Conservation (phyloP, 352 stramenopile species). For the Phytopythium montanum region DNA sequence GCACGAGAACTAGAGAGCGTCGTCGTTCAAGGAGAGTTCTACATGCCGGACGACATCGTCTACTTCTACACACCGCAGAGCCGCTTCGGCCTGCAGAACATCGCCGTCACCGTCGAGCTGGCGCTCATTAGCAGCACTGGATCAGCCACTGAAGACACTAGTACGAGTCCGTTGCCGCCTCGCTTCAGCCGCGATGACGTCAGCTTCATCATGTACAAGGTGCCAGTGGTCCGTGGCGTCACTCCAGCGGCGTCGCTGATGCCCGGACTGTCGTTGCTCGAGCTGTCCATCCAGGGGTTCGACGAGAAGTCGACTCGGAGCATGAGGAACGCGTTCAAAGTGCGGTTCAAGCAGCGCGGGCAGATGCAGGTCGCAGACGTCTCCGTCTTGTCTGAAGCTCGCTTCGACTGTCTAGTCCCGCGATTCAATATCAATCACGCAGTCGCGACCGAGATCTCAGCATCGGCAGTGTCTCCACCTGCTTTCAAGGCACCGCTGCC, state of each 20-base stretch:
- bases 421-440: constrained; percentile 61
- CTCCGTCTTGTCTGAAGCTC: constrained; percentile 33
- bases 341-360: constrained; percentile 57
- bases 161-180: constrained; percentile 1
- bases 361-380: constrained; percentile 75
- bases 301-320: constrained; percentile 44
- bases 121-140: constrained; percentile 16
- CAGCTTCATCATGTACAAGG: constrained; percentile 69
- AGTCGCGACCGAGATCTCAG: constrained; percentile 26
- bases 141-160: background rate
- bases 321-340: constrained; percentile 40
- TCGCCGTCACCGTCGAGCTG: constrained; percentile 53
- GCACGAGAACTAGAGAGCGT: constrained; percentile 58
- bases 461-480: constrained; percentile 8
- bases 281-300: constrained; percentile 59
- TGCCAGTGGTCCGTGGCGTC: constrained; percentile 48
- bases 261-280: constrained; percentile 39
- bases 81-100: constrained; percentile 69
- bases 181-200: constrained; percentile 64
- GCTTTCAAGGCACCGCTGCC: background rate
- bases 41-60: constrained; percentile 51
- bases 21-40: constrained; percentile 50
- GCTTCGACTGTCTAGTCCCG: constrained; percentile 47
- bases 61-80: constrained; percentile 80
- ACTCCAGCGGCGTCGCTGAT: constrained; percentile 35